Percentiles rank a stretch among this genome's conserved stretches.
Evolutionary conservation across 1,284 basidiomycete genomes (phyloP).

Genomic region (Cryptococcus sp.): DNA sequence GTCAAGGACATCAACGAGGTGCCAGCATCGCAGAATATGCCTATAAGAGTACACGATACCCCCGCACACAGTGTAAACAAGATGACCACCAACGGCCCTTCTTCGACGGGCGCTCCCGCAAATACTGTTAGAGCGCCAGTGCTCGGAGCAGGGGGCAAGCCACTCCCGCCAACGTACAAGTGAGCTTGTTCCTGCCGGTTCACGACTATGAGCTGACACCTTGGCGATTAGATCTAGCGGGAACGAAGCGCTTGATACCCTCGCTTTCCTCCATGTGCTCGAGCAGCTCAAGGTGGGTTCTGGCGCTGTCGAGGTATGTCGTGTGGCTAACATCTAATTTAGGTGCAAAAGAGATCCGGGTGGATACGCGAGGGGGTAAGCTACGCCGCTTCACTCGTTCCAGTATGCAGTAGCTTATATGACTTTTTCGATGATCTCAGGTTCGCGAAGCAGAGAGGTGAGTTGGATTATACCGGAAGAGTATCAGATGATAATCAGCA

Average conservation of each 20-base stretch:
- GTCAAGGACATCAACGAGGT: not conserved
- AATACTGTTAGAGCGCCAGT: conserved; percentile 1
- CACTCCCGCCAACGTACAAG: conserved; percentile 48
- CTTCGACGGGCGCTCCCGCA: not conserved
- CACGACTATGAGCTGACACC: conserved; percentile 41
- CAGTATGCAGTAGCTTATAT: conserved; percentile 14
- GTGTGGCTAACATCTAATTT: conserved; percentile 1
- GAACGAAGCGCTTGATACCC: conserved; percentile 64
- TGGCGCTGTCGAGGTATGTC: not conserved
- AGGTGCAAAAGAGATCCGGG: conserved; percentile 93
- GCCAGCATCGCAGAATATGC: conserved; percentile 6
- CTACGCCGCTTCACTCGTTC: not conserved
- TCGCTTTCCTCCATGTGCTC: conserved; percentile 85
- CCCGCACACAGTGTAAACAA: conserved; percentile 10
- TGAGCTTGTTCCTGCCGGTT: conserved; percentile 17
- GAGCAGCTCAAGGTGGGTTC: conserved; percentile 75
- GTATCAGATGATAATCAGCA: conserved; percentile 8
- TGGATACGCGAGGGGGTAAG: conserved; percentile 82
- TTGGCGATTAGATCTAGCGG: conserved; percentile 62
- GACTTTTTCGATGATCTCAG: conserved; percentile 52
- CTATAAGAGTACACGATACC: conserved; percentile 6
- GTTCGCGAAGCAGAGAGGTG: conserved; percentile 78
- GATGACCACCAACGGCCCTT: conserved; percentile 8
- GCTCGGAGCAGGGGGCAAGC: conserved; percentile 46
- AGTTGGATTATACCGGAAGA: conserved; percentile 14